Evolutionary conservation across 1,284 basidiomycete genomes (phyloP).

Genomic region (Porogramme epimiltina): DNA sequence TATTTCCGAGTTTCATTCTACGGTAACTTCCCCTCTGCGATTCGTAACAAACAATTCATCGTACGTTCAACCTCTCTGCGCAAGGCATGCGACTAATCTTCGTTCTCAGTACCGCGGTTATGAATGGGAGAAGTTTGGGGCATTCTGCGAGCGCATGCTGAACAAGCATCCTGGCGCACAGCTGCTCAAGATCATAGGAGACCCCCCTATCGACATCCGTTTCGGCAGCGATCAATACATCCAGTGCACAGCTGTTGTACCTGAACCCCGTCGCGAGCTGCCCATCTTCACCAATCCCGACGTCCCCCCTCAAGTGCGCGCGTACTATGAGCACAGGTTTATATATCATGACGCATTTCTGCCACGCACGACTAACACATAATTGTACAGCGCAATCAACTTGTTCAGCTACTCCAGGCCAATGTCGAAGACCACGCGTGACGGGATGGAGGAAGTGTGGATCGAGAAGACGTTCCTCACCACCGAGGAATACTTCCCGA

Average conservation of each 20-base stretch:
- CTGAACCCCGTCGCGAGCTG: constrained; percentile 80
- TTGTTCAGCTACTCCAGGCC: constrained; percentile 81
- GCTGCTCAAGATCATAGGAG: constrained; percentile 73
- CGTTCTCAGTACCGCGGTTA: constrained; percentile 78
- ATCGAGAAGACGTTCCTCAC: constrained; percentile 86
- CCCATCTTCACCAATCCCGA: constrained; percentile 88
- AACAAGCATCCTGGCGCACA: constrained; percentile 90
- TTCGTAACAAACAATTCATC: constrained; percentile 86
- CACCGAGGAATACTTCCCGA: constrained; percentile 91
- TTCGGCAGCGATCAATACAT: constrained; percentile 85
- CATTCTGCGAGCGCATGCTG: constrained; percentile 91
- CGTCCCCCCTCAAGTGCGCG: constrained; percentile 78
- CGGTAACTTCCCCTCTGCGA: constrained; percentile 85
- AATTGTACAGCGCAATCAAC: constrained; percentile 64
- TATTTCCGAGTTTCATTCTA: constrained; percentile 95
- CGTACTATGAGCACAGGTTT: constrained; percentile 88
- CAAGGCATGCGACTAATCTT: not conserved
- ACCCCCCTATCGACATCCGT: constrained; percentile 81
- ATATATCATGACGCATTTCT: constrained; percentile 16
- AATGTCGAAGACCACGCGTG: constrained; percentile 58
- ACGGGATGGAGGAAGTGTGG: constrained; percentile 80
- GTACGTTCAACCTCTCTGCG: constrained; percentile 45
- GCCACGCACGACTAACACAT: not conserved
- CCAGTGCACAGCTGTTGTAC: constrained; percentile 84
- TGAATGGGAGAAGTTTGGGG: constrained; percentile 87